Evolutionary conservation across 1,284 basidiomycete species (phyloP), one percentile per base, ranked within the genome.

Genomic region (Quambalaria eucalypti): DNA sequence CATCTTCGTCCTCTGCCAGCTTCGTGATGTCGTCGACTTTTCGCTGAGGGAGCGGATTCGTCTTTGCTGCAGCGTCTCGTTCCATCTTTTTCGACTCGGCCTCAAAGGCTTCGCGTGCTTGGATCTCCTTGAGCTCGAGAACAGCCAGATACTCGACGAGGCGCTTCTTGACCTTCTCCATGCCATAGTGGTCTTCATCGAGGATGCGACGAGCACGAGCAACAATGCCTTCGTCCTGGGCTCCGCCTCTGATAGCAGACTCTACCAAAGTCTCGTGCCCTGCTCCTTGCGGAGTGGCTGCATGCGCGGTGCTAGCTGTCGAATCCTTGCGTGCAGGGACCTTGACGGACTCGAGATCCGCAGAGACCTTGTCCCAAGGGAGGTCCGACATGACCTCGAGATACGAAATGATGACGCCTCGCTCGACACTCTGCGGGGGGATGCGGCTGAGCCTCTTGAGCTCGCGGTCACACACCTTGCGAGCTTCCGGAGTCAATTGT

Each of bases 81-180:
- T 53, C 48, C 21, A 10, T 39, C 9, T 28, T 47, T 10, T 36
- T 26, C 47, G 23, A 19, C 30, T 56, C 62, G n/a, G 56, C 54
- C 31, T 68, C 64, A 49, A 66, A 61, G 28, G 60, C 55, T 55
- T 71, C 71, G 14, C 49, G 47, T 0, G 70, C 68, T 49, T 75
- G 73, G 50, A 69, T 67, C 48, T 68, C 69, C 62, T 77, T 76
- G 48, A 78, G 68, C 50, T 77, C 71, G 8, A 78, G 65, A 28
- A 79, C 78, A 26, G 78, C 78, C 6, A 79, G 64, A 56, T 77
- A 79, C 57, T 79, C 78, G 46, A 79, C 68, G 21, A 78, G 64
- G 14, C 78, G 73, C 59, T 76, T 76, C 68, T 79, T 79, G 62
- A 79, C 73, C 59, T 78, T 78, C 21, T 78, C 77, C 14, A 79